Base-by-base conservation (phyloP, 495 filamentous ascomycete species). In the Friedmanniomyces simplex region DNA sequence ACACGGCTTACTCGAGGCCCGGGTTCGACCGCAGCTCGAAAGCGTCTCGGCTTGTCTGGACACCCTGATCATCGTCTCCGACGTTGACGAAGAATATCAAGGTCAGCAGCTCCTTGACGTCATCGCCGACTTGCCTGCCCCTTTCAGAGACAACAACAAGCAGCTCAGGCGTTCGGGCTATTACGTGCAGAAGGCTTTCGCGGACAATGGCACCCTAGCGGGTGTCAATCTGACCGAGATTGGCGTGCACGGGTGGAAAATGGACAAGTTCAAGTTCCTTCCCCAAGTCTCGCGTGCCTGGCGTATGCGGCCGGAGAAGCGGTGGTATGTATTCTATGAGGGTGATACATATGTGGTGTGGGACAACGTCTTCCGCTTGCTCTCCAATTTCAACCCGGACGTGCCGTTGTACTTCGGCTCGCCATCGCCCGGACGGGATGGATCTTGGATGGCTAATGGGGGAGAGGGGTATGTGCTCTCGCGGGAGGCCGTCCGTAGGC, bases 221-320 rank as follows among this genome's bases (percentile, higher is more conserved):
- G 25, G 14, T n/a, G 55, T 18, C 3, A n/a, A 18, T 25, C 43
- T 34, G 1, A 45, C 55, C 1, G 21, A 28, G 47, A 30, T 36
- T 8, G 34, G 34, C 34, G 34, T 37, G 16, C 18, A 67, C 25
- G 84, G 79, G 20, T 87, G 83, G 82, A 75, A 73, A 52, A 71
- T 85, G 14, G 83, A 87, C 68, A 85, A 84, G 65, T 86, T 80
- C 75, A 87, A 86, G 67, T 86, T 86, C 64, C 70, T 87, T 6
- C 80, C 82, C 3, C 82, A 82, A 73, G 74, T 85, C 59, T 74
- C 79, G 42, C 71, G 78, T 28, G 77, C 81, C 20, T 77, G 77
- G 63, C 63, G 66, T 26, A 68, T 73, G 66, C 68, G 70, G 13
- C 76, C 77, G n/a, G 65, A 75, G 12, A 74, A 71, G 16, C 74